phyloP scores from a whole-genome alignment of 148 eudicot genomes.

The Dianthus caryophyllus region DNA sequence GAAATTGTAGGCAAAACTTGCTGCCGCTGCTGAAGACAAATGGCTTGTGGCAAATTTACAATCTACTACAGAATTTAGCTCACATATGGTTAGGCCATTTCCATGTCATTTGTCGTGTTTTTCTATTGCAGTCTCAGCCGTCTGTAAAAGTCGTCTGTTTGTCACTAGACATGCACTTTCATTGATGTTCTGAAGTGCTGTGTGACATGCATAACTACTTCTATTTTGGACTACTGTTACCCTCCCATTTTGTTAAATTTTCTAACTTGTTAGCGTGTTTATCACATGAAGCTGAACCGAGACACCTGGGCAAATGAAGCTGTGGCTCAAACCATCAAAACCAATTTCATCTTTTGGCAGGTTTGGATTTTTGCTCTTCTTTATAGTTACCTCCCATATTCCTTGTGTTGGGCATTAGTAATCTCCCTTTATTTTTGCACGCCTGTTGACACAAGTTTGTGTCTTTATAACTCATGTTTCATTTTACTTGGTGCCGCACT shows the following conservation, averaged over 20 bases:
- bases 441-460: not conserved
- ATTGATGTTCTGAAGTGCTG: not conserved
- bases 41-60: constrained; percentile 94
- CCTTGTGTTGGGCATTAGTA: not conserved
- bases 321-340: constrained; percentile 83
- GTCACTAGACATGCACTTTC: not conserved
- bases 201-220: not conserved
- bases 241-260: not conserved
- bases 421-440: not conserved
- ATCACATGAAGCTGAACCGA: constrained; percentile 67
- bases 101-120: not conserved
- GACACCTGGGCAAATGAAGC: constrained; percentile 99
- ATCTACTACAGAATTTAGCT: constrained; percentile 86
- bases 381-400: not conserved
- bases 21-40: constrained; percentile 63
- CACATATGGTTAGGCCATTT: constrained; percentile 66
- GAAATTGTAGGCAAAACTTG: constrained; percentile 69
- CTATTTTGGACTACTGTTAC: not conserved
- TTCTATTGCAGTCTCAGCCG: not conserved
- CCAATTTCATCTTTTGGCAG: constrained; percentile 97
- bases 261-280: constrained; percentile 16
- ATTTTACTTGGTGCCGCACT: not conserved
- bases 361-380: constrained; percentile 24
- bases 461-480: not conserved
- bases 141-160: not conserved